Evolutionary conservation across 2,329 filamentous ascomycete species (phyloP).

Genomic region (Fusarium coffeatum): DNA sequence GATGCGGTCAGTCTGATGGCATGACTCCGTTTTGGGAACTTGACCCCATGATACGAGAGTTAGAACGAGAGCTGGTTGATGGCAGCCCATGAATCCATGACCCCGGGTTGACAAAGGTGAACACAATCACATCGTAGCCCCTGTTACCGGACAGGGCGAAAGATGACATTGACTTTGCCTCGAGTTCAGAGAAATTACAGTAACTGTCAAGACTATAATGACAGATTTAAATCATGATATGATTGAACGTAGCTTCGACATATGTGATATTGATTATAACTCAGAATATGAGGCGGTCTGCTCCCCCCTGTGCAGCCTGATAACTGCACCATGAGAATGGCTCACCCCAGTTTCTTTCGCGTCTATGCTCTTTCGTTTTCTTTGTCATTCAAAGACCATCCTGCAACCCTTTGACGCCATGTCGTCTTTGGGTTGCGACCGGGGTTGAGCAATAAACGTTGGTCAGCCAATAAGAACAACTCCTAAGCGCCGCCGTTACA

Average conservation of each 20-base stretch:
- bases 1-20: not conserved
- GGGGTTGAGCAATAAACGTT: constrained; percentile 33
- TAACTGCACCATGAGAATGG: not conserved
- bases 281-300: not conserved
- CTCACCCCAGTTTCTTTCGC: constrained; percentile 1
- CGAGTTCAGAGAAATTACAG: not conserved
- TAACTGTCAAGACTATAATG: not conserved
- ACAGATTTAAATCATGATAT: not conserved
- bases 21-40: not conserved
- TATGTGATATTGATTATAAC: not conserved
- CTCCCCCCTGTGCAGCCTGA: not conserved
- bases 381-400: constrained; percentile 4
- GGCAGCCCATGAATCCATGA: not conserved
- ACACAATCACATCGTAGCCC: not conserved
- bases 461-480: constrained; percentile 42
- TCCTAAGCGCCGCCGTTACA: constrained; percentile 49
- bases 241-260: not conserved
- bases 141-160: not conserved
- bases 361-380: not conserved
- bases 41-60: not conserved
- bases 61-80: not conserved
- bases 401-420: constrained; percentile 33
- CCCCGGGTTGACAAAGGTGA: not conserved
- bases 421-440: constrained; percentile 42
- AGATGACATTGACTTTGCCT: not conserved